Conservation (phyloP, 441 rosid species). For the Lepidium campestre region DNA sequence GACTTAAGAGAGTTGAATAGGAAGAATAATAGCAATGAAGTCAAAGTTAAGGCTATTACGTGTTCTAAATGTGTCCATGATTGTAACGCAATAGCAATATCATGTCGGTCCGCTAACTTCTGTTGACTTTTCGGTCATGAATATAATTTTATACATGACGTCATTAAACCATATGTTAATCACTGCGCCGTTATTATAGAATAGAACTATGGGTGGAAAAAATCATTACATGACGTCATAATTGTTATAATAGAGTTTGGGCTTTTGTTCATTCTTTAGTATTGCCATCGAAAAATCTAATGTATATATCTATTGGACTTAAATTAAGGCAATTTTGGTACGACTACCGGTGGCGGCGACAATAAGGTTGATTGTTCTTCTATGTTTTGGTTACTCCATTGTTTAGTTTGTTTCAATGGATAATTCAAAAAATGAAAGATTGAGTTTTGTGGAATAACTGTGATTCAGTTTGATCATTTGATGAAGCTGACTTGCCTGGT, state of each 20-base stretch:
- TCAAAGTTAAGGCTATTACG: constrained; percentile 18
- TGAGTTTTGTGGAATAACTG: background rate
- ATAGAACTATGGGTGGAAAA: background rate
- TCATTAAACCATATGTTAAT: background rate
- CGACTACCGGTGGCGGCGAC: too few relatives aligned
- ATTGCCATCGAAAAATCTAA: too few relatives aligned
- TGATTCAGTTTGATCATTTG: background rate
- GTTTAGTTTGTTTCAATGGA: constrained; percentile 10
- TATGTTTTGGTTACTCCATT: constrained; percentile 1
- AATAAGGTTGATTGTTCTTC: constrained; percentile 7
- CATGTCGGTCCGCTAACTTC: constrained; percentile 18
- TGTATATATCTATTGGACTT: too few relatives aligned
- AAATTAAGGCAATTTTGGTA: too few relatives aligned
- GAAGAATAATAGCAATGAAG: background rate
- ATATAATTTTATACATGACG: background rate
- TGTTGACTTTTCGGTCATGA: constrained; percentile 1
- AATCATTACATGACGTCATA: background rate
- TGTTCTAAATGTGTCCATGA: constrained; percentile 2
- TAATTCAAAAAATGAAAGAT: background rate
- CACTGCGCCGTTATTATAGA: background rate
- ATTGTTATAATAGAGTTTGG: too few relatives aligned
- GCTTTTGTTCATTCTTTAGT: too few relatives aligned
- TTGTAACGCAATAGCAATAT: constrained; percentile 6
- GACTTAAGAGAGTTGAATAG: constrained; percentile 3
- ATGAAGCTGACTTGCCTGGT: too few relatives aligned